These are phyloP conservation scores for Claviceps quebecensis DNA, from an alignment of 2,329 filamentous ascomycete species.

Conservation along the genomic window DNA sequence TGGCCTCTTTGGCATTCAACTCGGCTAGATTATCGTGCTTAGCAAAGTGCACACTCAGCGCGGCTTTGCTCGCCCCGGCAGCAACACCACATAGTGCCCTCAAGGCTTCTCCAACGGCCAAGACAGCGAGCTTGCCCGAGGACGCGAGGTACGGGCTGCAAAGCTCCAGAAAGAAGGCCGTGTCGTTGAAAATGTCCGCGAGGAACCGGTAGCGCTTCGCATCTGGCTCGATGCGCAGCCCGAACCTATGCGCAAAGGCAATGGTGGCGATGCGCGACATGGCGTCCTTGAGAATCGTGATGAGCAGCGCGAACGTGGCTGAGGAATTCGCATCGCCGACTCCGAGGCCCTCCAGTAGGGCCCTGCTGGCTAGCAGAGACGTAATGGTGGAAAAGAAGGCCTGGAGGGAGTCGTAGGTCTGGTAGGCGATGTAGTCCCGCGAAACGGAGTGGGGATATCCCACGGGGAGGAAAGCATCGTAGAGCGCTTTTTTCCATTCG, in stretches of 20 bases:
- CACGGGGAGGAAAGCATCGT: constrained; percentile 66
- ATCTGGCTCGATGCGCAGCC: constrained; percentile 73
- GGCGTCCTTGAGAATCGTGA: constrained; percentile 71
- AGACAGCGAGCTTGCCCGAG: constrained; percentile 32
- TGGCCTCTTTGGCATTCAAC: constrained; percentile 87
- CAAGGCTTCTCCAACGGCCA: constrained; percentile 36
- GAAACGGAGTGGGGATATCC: constrained; percentile 85
- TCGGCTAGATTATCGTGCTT: constrained; percentile 77
- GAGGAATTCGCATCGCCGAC: constrained; percentile 70
- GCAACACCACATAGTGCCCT: constrained; percentile 72
- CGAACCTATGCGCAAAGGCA: constrained; percentile 68
- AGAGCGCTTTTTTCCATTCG: constrained; percentile 29
- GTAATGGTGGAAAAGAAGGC: constrained; percentile 76
- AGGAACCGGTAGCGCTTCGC: constrained; percentile 82
- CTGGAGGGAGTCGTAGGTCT: constrained; percentile 60
- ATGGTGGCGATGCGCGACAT: constrained; percentile 75
- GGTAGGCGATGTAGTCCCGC: constrained; percentile 66
- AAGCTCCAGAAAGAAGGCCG: constrained; percentile 73
- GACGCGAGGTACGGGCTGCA: constrained; percentile 59
- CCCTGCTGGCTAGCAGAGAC: constrained; percentile 64
- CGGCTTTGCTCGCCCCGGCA: constrained; percentile 80
- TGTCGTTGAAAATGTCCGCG: constrained; percentile 79
- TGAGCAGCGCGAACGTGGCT: constrained; percentile 65
- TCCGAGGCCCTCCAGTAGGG: constrained; percentile 66
- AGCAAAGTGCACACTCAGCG: constrained; percentile 84